Conservation (phyloP, 2,329 filamentous ascomycete genomes). For the Plenodomus tracheiphilus region DNA sequence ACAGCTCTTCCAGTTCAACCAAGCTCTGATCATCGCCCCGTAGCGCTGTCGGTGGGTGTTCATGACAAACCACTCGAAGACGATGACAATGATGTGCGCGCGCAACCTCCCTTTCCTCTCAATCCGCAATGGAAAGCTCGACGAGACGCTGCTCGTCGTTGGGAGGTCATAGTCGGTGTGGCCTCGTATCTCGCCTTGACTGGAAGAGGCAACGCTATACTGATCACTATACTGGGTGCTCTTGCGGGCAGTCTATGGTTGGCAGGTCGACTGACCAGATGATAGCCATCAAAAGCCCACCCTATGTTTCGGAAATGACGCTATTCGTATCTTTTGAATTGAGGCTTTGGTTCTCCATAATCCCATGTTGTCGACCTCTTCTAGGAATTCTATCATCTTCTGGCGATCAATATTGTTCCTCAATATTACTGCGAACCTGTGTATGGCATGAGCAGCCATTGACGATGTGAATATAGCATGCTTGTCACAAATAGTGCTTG, state of each 20-base stretch:
- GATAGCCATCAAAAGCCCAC: neutral
- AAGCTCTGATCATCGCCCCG: constrained; percentile 87
- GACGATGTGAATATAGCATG: constrained; percentile 10
- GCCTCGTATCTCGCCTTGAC: constrained; percentile 58
- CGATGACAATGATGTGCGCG: constrained; percentile 42
- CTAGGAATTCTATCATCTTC: constrained; percentile 21
- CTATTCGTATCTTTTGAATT: neutral
- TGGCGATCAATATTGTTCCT: constrained; percentile 9
- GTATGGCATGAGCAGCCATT: constrained; percentile 16
- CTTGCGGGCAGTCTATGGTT: constrained; percentile 33
- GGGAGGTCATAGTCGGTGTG: constrained; percentile 64
- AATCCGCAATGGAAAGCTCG: constrained; percentile 60
- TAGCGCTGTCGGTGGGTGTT: constrained; percentile 71
- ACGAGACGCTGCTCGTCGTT: constrained; percentile 57
- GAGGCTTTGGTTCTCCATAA: constrained; percentile 15
- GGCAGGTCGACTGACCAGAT: constrained; percentile 19
- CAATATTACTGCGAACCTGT: constrained; percentile 14
- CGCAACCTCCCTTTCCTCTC: constrained; percentile 60
- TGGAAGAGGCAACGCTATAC: constrained; percentile 49
- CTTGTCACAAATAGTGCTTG: constrained; percentile 18
- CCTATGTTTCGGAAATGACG: neutral
- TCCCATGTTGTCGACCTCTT: constrained; percentile 17
- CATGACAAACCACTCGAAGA: constrained; percentile 55
- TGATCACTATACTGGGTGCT: constrained; percentile 37
- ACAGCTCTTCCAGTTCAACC: constrained; percentile 74